Evolutionary conservation across 1,139 yeast species (phyloP), one percentile per base, ranked within the genome.

Genomic region (Magnusiomyces sp.): DNA sequence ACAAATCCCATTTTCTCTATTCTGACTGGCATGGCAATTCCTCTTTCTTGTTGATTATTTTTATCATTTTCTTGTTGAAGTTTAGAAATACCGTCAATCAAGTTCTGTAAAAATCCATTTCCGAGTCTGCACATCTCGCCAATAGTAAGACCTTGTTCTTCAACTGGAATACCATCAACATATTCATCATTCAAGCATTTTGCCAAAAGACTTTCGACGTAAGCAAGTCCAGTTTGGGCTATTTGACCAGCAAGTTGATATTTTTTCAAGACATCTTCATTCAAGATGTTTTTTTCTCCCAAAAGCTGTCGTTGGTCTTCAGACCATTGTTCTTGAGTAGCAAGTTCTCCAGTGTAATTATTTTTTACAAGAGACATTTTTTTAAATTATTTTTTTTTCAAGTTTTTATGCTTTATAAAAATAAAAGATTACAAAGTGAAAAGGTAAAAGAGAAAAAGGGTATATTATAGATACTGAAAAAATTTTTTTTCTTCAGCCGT

Each of bases 231-330:
- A 17, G 95, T 83, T 69, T 89, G 97, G n/a, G 94, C 73, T 59
- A 90, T 81, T 68, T 86, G 90, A 43, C 96, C 97, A 7, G 96
- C 96, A 48, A 81, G 74, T 65, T 95, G 77, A 70, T 90, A 89
- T 69, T 89, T 90, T 59, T 83, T 90, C 46, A 87, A 64, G 16
- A 83, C 81, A 14, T 74, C 58, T 38, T 75, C 82, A 58, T 72
- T 74, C 55, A 88, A 74, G 48, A 79, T 74, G 66, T 88, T 88
- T 67, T 80, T 86, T 59, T 83, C 83, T 60, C 80, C 82, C 59
- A 88, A 74, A 58, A 88, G 76, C 59, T 82, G 71, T 62, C 51
- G 83, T 81, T 58, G 89, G 81, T 65, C 58, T n/a, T 41, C 48
- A 19, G 48, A 40, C 44, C 44, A 41, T 27, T 41, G 17, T 34